These are phyloP conservation scores for Dictyostelium capitatum DNA, from an alignment of 78 protist species.

Conservation along the genomic window DNA sequence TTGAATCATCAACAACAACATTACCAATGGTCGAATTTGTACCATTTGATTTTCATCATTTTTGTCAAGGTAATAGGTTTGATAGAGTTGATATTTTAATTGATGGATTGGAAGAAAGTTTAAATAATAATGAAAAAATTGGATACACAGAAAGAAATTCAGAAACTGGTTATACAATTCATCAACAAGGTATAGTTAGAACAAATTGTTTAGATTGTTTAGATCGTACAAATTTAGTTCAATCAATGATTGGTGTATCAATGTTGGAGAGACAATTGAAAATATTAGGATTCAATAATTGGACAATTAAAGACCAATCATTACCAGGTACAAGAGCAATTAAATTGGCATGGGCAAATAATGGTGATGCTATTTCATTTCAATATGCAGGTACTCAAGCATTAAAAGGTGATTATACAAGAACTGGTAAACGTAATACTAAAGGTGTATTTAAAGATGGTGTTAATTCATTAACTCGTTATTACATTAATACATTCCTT, in stretches of 20 bases:
- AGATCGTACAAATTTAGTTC: constrained; percentile 97
- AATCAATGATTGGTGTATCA: constrained; percentile 69
- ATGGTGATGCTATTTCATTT: constrained; percentile 90
- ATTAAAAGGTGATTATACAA: constrained; percentile 89
- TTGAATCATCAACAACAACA: no score
- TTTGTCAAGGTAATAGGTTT: constrained; percentile 71
- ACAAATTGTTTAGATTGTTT: constrained; percentile 97
- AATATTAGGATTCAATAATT: not conserved
- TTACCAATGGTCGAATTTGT: constrained; percentile 15
- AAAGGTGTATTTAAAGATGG: constrained; percentile 88
- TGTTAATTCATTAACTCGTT: constrained; percentile 85
- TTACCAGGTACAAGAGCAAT: constrained; percentile 22
- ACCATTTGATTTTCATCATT: constrained; percentile 68
- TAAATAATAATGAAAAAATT: not conserved
- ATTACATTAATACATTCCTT: constrained; percentile 86
- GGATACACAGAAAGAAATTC: constrained; percentile 37
- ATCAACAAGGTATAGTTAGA: constrained; percentile 89
- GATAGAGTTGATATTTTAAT: constrained; percentile 61
- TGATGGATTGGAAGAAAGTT: constrained; percentile 15
- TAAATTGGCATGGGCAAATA: constrained; percentile 91
- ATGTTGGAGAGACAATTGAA: constrained; percentile 17
- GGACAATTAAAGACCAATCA: not conserved
- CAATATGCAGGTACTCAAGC: constrained; percentile 93
- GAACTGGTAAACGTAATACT: constrained; percentile 88
- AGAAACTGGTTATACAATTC: not conserved